Conservation (phyloP, 495 filamentous ascomycete species). For the Glonium stellatum region DNA sequence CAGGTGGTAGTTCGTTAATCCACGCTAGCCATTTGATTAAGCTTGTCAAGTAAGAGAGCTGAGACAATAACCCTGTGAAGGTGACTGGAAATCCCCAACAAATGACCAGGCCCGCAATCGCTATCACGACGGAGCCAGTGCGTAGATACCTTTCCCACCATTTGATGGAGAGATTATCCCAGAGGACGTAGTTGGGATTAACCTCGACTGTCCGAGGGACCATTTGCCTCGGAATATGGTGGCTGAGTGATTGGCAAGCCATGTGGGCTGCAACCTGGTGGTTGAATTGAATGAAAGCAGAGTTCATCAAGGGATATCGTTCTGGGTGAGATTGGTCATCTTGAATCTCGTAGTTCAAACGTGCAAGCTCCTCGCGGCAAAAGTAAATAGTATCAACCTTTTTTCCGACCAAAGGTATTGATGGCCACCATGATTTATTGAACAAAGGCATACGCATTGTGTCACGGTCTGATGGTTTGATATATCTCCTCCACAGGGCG, state of each 20-base stretch:
- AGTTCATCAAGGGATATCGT: constrained; percentile 89
- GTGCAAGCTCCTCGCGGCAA: constrained; percentile 80
- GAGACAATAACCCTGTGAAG: constrained; percentile 74
- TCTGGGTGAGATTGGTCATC: constrained; percentile 81
- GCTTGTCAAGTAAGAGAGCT: constrained; percentile 60
- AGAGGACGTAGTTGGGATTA: constrained; percentile 86
- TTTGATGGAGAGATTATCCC: constrained; percentile 95
- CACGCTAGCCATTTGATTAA: constrained; percentile 63
- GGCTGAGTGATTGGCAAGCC: constrained; percentile 88
- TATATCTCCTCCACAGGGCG: constrained; percentile 73
- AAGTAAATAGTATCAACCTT: constrained; percentile 95
- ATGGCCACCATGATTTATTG: constrained; percentile 73
- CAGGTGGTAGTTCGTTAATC: constrained; percentile 55
- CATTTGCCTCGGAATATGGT: constrained; percentile 93
- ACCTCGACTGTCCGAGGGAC: constrained; percentile 88
- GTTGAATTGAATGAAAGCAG: constrained; percentile 98
- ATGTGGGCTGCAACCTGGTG: constrained; percentile 96
- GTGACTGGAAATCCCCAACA: constrained; percentile 90
- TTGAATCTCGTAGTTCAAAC: constrained; percentile 89
- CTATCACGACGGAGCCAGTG: constrained; percentile 54
- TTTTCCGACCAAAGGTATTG: constrained; percentile 70
- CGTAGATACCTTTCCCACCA: constrained; percentile 91
- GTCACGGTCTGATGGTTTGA: constrained; percentile 73
- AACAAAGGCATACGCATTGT: constrained; percentile 79
- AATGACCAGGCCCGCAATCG: constrained; percentile 69